Percentiles rank a stretch among this genome's conserved stretches.
Conservation (phyloP, 352 stramenopile species). For the Thalassiosira livingstoniorum region DNA sequence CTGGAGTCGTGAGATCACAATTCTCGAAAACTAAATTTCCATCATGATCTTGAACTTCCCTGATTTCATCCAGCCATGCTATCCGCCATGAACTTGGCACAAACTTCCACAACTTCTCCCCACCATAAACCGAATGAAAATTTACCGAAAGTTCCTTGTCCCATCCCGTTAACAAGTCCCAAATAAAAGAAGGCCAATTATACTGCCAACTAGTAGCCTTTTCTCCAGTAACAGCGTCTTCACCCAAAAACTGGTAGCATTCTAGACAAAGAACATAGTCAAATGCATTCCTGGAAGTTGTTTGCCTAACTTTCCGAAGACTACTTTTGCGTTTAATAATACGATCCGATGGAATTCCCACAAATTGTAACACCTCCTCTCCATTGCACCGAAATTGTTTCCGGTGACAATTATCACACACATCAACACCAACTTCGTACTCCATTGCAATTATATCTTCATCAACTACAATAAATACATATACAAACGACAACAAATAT, state of each 20-base stretch:
- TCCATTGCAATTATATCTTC: too few species aligned
- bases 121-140: conserved; percentile 9
- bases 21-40: background rate
- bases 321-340: background rate
- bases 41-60: background rate
- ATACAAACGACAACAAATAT: too few species aligned
- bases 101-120: conserved; percentile 15
- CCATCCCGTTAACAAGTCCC: conserved; percentile 17
- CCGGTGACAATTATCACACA: background rate
- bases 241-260: conserved; percentile 1
- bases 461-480: too few species aligned
- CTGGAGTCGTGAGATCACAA: conserved; percentile 10
- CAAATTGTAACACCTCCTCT: background rate
- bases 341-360: background rate
- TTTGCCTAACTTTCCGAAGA: background rate
- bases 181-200: conserved; percentile 33
- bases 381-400: background rate
- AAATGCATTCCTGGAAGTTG: background rate
- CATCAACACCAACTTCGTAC: background rate
- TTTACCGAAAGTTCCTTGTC: background rate
- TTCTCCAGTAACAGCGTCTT: conserved; percentile 1
- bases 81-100: conserved; percentile 1
- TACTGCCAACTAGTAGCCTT: conserved; percentile 19
- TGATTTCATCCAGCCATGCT: conserved; percentile 14
- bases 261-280: background rate